phyloP scores from a whole-genome alignment of 805 yeast species.

The Debaryomyces hansenii region DNA sequence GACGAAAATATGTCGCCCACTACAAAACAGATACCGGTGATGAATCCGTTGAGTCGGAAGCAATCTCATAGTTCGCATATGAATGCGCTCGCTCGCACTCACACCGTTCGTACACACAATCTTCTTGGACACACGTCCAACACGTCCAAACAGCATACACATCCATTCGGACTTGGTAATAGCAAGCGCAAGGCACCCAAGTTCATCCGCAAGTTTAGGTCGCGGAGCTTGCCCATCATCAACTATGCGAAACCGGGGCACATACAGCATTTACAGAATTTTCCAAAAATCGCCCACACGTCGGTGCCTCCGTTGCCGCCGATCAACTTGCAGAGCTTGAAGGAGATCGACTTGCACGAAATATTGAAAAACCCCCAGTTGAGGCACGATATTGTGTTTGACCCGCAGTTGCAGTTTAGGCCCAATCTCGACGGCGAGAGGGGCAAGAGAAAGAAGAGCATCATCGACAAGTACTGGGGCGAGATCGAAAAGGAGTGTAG shows the following conservation, averaged over 20 bases:
- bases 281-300: conserved; percentile 7
- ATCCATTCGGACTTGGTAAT: conserved; percentile 5
- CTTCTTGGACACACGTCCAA: conserved; percentile 11
- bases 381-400: conserved; percentile 90
- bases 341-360: conserved; percentile 85
- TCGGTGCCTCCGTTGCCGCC: conserved; percentile 66
- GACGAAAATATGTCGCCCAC: conserved; percentile 2
- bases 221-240: conserved; percentile 43
- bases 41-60: background rate
- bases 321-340: conserved; percentile 73
- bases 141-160: conserved; percentile 9
- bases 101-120: conserved; percentile 4
- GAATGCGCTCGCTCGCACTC: background rate
- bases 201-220: conserved; percentile 35
- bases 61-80: background rate
- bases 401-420: conserved; percentile 87
- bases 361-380: conserved; percentile 89
- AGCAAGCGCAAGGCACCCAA: conserved; percentile 28
- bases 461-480: conserved; percentile 82
- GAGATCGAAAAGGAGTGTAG: conserved; percentile 70
- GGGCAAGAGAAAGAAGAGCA: conserved; percentile 71
- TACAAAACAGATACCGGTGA: conserved; percentile 3
- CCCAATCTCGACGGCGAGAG: conserved; percentile 91
- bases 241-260: conserved; percentile 23
- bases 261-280: conserved; percentile 13